These are phyloP conservation scores for Fomitopsis palustris DNA, from an alignment of 1,284 basidiomycete genomes.

Conservation along the genomic window DNA sequence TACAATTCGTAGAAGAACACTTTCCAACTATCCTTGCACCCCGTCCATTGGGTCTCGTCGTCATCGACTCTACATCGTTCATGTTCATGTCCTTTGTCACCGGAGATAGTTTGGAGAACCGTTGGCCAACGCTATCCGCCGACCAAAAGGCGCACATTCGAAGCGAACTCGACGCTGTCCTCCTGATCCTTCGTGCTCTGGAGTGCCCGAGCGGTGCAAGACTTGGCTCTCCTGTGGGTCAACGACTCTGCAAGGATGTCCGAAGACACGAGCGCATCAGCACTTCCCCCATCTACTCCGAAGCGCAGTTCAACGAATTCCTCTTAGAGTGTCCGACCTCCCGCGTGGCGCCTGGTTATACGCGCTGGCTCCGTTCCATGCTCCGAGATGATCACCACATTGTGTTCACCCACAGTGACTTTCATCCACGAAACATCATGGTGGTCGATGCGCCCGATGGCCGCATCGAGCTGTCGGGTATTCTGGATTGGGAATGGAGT, in stretches of 20 bases:
- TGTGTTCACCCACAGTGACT: constrained; percentile 26
- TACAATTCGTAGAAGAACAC: constrained; percentile 5
- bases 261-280: constrained; percentile 8
- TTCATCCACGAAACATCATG: constrained; percentile 27
- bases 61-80: constrained; percentile 11
- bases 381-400: constrained; percentile 22
- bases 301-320: constrained; percentile 23
- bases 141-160: constrained; percentile 7
- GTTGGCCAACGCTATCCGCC: constrained; percentile 6
- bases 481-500: constrained; percentile 28
- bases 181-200: neutral
- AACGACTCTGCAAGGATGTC: constrained; percentile 17
- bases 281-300: constrained; percentile 5
- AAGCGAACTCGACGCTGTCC: neutral
- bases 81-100: constrained; percentile 21
- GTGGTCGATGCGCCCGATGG: constrained; percentile 15
- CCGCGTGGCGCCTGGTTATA: constrained; percentile 9
- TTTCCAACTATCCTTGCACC: constrained; percentile 12
- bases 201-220: neutral
- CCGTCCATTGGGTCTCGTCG: constrained; percentile 12
- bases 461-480: constrained; percentile 12
- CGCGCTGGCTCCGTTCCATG: constrained; percentile 17
- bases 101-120: constrained; percentile 14
- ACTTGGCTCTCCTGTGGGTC: constrained; percentile 7
- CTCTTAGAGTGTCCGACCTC: constrained; percentile 6